These are phyloP conservation scores for Ogataea allantospora DNA, from an alignment of 805 yeast species.

Conservation along the genomic window DNA sequence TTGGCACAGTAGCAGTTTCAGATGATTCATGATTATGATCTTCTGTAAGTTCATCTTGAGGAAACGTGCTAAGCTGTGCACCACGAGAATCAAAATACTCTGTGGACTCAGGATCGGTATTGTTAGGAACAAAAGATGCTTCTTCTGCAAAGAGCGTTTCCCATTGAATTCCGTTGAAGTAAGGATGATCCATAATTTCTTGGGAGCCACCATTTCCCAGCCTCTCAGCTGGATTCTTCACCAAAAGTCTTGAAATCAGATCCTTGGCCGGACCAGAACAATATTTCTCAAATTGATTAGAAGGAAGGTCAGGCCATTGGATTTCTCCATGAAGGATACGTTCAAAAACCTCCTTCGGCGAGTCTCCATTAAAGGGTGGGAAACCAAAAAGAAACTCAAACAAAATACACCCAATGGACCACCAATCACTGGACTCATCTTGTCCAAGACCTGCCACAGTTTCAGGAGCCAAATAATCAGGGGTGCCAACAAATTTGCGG, in stretches of 20 bases:
- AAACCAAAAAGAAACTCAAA: constrained; percentile 90
- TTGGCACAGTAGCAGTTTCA: constrained; percentile 13
- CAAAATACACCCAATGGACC: constrained; percentile 95
- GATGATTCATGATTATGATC: constrained; percentile 20
- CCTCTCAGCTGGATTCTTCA: constrained; percentile 61
- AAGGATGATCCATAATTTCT: constrained; percentile 78
- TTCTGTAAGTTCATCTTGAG: constrained; percentile 36
- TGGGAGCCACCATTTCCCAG: constrained; percentile 76
- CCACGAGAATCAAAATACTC: constrained; percentile 92
- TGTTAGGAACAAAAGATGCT: constrained; percentile 79
- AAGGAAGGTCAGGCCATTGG: constrained; percentile 76
- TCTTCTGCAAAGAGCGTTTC: constrained; percentile 61
- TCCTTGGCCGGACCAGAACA: constrained; percentile 72
- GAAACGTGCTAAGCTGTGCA: constrained; percentile 67
- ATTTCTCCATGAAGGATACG: constrained; percentile 73
- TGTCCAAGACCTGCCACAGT: constrained; percentile 84
- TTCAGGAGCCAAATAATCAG: constrained; percentile 97
- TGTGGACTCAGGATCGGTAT: constrained; percentile 80
- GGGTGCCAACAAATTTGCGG: constrained; percentile 88
- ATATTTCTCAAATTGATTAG: constrained; percentile 48
- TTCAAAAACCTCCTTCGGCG: constrained; percentile 78
- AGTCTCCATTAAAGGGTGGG: constrained; percentile 88
- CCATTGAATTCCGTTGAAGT: constrained; percentile 76
- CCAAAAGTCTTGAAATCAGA: constrained; percentile 61
- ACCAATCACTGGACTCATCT: constrained; percentile 91